Evolutionary conservation across 1,284 basidiomycete species (phyloP).

Genomic region (Ceratobasidium papillatum): DNA sequence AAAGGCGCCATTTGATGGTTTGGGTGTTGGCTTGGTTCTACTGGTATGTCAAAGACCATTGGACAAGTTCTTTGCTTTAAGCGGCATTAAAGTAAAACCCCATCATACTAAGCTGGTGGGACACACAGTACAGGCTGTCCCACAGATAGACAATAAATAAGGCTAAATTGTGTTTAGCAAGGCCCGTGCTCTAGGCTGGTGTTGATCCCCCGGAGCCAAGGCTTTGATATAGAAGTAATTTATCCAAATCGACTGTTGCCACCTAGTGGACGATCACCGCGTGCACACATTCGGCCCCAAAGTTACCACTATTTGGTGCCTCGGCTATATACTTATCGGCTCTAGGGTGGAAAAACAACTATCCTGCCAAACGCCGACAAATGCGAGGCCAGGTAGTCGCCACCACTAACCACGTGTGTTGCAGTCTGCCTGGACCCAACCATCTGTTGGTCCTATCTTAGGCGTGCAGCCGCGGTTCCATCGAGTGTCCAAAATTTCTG

Average conservation of each 20-base stretch:
- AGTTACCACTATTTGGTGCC: not conserved
- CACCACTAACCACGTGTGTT: not conserved
- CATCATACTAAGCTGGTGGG: too few species aligned
- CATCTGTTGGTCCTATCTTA: not conserved
- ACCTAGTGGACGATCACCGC: not conserved
- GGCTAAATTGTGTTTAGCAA: too few species aligned
- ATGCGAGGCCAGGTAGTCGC: not conserved
- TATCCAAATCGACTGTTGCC: not conserved
- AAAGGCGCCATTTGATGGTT: too few species aligned
- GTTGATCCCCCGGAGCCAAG: not conserved
- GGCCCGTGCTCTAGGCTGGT: not conserved
- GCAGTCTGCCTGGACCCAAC: not conserved
- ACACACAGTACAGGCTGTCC: too few species aligned
- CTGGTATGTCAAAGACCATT: too few species aligned
- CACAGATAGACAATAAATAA: too few species aligned
- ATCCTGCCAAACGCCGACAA: not conserved
- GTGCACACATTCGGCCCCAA: not conserved
- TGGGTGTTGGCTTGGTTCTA: not conserved
- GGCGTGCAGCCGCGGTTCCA: too few species aligned
- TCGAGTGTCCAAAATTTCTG: too few species aligned
- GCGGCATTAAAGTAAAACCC: too few species aligned
- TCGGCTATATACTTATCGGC: conserved; percentile 15
- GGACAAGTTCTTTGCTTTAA: too few species aligned
- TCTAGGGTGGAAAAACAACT: not conserved
- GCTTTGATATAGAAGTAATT: not conserved